phyloP scores from a whole-genome alignment of 202 grass and related monocot genomes.

The Brachypodium distachyon region DNA sequence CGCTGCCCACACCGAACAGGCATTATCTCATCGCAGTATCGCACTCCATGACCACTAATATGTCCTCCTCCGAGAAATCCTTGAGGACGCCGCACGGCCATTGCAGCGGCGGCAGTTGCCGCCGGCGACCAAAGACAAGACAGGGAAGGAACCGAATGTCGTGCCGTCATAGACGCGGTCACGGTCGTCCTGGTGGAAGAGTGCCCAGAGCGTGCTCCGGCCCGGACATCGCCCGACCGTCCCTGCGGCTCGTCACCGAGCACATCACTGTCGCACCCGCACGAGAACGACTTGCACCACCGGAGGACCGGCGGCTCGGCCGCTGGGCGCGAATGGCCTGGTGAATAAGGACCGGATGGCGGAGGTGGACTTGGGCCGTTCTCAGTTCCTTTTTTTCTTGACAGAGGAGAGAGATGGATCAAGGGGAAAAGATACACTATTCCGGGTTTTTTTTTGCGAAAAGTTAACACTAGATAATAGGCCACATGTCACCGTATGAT shows the following conservation, averaged over 20 bases:
- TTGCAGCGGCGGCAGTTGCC: conserved; percentile 1
- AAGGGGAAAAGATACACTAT: no score
- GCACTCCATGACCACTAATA: conserved; percentile 39
- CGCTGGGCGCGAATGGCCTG: conserved; percentile 33
- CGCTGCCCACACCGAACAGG: conserved; percentile 47
- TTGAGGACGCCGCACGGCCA: conserved; percentile 14
- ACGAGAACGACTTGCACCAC: conserved; percentile 82
- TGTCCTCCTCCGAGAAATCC: conserved; percentile 47
- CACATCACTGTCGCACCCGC: conserved; percentile 48
- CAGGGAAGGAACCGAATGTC: conserved; percentile 31
- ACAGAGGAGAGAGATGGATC: no score
- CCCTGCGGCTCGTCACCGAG: conserved; percentile 64
- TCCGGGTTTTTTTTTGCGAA: no score
- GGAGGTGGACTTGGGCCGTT: conserved; percentile 79
- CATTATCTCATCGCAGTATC: conserved; percentile 63
- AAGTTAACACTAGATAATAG: no score
- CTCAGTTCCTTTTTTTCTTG: no score
- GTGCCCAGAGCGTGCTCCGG: conserved; percentile 62
- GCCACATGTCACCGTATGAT: no score
- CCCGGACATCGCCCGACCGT: conserved; percentile 72
- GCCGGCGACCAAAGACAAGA: conserved; percentile 35
- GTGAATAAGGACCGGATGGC: conserved; percentile 76
- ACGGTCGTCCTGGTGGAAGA: conserved; percentile 82
- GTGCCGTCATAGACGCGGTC: conserved; percentile 33
- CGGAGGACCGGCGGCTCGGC: conserved; percentile 54